Percentiles rank a stretch among this genome's conserved stretches.
phyloP scores from a whole-genome alignment of 192 early-diverging fungal genomes.

The Coemansia sp. region DNA sequence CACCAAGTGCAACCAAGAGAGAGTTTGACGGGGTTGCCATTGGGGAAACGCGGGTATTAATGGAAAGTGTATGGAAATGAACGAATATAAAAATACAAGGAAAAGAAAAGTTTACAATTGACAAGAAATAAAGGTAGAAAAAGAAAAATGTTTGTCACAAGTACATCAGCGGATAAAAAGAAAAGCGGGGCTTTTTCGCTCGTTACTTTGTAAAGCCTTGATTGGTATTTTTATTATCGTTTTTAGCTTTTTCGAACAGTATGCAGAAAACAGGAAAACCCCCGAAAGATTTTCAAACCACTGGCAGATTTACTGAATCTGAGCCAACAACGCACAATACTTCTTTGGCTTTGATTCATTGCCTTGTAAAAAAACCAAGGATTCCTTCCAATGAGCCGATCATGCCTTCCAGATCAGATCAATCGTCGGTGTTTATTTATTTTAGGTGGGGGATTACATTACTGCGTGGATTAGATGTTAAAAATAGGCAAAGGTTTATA shows the following conservation, averaged over 20 bases:
- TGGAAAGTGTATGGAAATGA: not conserved
- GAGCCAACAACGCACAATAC: too few species aligned
- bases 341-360: too few species aligned
- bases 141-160: not conserved
- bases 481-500: not conserved
- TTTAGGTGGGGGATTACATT: not conserved
- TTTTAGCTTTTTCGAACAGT: too few species aligned
- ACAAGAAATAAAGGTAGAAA: not conserved
- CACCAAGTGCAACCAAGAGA: slow-evolving; percentile 38
- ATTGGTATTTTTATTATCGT: too few species aligned
- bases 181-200: not conserved
- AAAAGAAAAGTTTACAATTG: not conserved
- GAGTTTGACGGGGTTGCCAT: slow-evolving; percentile 36
- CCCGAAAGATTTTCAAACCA: too few species aligned
- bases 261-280: too few species aligned
- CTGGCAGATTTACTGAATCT: too few species aligned
- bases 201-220: too few species aligned
- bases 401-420: too few species aligned
- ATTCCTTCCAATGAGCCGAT: too few species aligned
- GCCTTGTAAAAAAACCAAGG: too few species aligned
- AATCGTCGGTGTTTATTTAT: too few species aligned
- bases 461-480: not conserved
- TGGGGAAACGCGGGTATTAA: not conserved
- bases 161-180: not conserved
- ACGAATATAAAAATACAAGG: not conserved